phyloP scores from a whole-genome alignment of 2,329 filamentous ascomycete genomes.

The Canariomyces notabilis region DNA sequence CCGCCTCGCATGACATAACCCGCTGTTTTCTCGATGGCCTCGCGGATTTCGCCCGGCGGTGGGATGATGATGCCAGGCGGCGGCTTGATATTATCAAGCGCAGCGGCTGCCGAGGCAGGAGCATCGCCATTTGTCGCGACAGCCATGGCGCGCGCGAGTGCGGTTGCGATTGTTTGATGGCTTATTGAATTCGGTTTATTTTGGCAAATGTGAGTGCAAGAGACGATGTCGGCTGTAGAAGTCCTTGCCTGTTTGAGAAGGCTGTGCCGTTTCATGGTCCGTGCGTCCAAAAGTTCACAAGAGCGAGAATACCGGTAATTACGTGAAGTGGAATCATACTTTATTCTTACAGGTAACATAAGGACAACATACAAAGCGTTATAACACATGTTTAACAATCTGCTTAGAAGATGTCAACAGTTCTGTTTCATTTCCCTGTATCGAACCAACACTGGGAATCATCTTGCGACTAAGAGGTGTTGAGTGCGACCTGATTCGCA shows the following conservation, averaged over 20 bases:
- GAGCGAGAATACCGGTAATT: too few species aligned
- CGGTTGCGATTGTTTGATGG: not conserved
- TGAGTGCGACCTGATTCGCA: too few species aligned
- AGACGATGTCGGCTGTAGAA: slow-evolving; percentile 3
- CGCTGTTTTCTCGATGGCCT: slow-evolving; percentile 86
- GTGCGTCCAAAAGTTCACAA: not conserved
- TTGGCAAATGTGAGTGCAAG: not conserved
- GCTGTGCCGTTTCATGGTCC: not conserved
- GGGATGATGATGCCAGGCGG: slow-evolving; percentile 82
- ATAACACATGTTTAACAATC: too few species aligned
- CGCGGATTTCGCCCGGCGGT: slow-evolving; percentile 76
- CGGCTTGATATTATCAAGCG: slow-evolving; percentile 66
- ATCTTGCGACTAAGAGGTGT: too few species aligned
- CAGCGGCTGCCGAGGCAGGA: slow-evolving; percentile 39
- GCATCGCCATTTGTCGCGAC: slow-evolving; percentile 48
- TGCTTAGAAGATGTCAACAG: too few species aligned
- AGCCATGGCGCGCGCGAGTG: slow-evolving; percentile 23
- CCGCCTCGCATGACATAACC: slow-evolving; percentile 76
- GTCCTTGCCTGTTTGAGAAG: slow-evolving; percentile 3
- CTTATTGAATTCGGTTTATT: not conserved
- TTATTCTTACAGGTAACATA: too few species aligned
- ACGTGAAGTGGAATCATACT: too few species aligned
- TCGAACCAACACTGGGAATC: too few species aligned
- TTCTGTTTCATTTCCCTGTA: too few species aligned
- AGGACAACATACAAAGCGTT: too few species aligned